Base-by-base conservation (phyloP, 768 basidiomycete genomes). In the Boletellus emodensis region DNA sequence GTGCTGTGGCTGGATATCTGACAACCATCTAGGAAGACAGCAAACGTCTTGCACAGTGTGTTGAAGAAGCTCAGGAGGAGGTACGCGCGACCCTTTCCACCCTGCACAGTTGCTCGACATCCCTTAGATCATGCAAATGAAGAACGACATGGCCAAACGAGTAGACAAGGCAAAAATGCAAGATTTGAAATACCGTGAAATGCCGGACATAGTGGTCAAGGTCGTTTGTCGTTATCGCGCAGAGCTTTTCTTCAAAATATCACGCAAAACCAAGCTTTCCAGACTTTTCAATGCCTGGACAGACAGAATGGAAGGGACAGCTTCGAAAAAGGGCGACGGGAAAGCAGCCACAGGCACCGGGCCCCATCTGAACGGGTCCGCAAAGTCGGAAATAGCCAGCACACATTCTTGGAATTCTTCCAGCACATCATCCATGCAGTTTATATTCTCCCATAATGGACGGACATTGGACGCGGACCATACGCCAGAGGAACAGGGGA, bases 241-340 rank as follows among this genome's bases (percentile, higher is more conserved):
- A 4, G 90, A 94, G 61, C 77, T 94, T 37, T 91, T 89, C 74
- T 94, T 94, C 81, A 93, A 91, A 69, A 90, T 94, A 57, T 89
- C 88, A 9, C 85, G 91, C 65, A 92, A 92, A 71, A 90, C 88
- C 24, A 92, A 90, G 64, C 75, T 94, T 32, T 83, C 84, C 48
- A 79, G 86, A 48, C 75, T 93, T 49, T 90, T 93, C 67, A 85
- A 83, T 59, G 87, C 90, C 28, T 93, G 90, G 90, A 90, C 88
- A 24, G 87, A 88, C 44, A 78, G 90, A 55, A 94, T 94, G 91
- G 90, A 90, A 64, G 72, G 73, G 55, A 72, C 72, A 10, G 69
- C 66, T 18, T 62, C 77, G 50, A 78, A 78, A 71, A 82, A 77
- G 56, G 62, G 59, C 10, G 68, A 71, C 22, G 66, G 67, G 44